Base-by-base conservation (phyloP, 148 eudicot genomes). In the Beta vulgaris region DNA sequence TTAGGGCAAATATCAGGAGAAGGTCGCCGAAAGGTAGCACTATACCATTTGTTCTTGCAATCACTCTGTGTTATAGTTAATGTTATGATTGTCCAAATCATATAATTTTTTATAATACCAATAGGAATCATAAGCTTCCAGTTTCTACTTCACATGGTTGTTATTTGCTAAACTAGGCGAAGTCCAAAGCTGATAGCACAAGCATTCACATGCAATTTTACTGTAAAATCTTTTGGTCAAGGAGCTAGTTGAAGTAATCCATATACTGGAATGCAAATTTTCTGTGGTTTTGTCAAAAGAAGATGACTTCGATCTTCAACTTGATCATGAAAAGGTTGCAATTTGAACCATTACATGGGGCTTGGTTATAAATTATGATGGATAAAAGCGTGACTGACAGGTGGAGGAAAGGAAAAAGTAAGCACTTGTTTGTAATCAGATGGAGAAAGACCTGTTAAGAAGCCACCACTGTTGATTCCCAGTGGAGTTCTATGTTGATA, bases 21-120 rank as follows among this genome's bases (percentile, higher is more conserved):
- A 84, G 98, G 98, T 77, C 96, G 82, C 58, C 83, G 92, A 65
- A 90, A 94, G 98, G 97, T 94, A n/a, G n/a, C n/a, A 85, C 76
- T n/a, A 61, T 72, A 32, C 31, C 65, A 42, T n/a, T 37, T 46
- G 36, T 76, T 21, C 53, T 40, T 69, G 67, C 43, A 25, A 25
- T 37, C 14, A 67, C 72, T 43, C 69, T 55, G 19, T 75, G 18
- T 63, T 59, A 8, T 19, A 61, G 67, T 62, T 46, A 29, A 25
- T 61, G 42, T 67, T 60, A 66, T 81, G 31, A 42, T 53, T 48
- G 31, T 43, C 29, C 43, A 34, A 69, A 54, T 14, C 40, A 29
- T 32, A 39, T 8, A 18, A 19, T 73, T 61, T 19, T 26, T 59
- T 43, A 60, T 8, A 44, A 8, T 62, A 44, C 58, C 59, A 29